Conservation (phyloP, 2,329 filamentous ascomycete species). For the Dryadomyces quercivorus region DNA sequence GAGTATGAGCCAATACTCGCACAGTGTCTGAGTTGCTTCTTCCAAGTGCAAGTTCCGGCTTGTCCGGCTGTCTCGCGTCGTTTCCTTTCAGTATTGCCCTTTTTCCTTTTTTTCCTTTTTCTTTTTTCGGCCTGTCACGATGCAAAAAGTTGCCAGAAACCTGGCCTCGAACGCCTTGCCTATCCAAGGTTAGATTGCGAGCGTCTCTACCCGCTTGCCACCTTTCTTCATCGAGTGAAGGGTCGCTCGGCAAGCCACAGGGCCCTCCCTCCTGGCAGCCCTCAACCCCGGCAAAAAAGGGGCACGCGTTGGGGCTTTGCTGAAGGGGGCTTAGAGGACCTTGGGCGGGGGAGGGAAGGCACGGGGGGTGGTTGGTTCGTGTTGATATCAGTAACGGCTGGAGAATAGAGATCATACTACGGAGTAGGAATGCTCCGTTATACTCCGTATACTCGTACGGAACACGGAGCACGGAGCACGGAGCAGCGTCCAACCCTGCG, state of each 20-base stretch:
- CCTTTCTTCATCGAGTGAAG: constrained; percentile 13
- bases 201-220: constrained; percentile 11
- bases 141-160: not conserved
- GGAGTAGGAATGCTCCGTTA: too few relatives aligned
- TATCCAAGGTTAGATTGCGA: constrained; percentile 10
- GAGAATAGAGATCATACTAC: not conserved
- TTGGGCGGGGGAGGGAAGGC: not conserved
- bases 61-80: too few relatives aligned
- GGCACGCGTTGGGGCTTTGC: constrained; percentile 1
- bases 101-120: too few relatives aligned
- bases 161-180: constrained; percentile 5
- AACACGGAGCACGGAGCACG: too few relatives aligned
- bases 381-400: not conserved
- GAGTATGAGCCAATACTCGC: too few relatives aligned
- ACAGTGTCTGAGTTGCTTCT: too few relatives aligned
- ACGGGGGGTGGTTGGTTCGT: not conserved
- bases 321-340: not conserved
- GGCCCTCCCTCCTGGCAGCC: not conserved
- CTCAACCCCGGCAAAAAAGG: not conserved
- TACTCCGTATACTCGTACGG: not conserved
- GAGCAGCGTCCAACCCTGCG: too few relatives aligned
- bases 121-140: not conserved
- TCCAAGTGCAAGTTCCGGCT: too few relatives aligned
- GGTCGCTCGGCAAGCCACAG: constrained; percentile 6
- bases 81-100: too few relatives aligned